Conservation (phyloP, 805 yeast genomes). For the Zygotorulaspora chibaensis region DNA sequence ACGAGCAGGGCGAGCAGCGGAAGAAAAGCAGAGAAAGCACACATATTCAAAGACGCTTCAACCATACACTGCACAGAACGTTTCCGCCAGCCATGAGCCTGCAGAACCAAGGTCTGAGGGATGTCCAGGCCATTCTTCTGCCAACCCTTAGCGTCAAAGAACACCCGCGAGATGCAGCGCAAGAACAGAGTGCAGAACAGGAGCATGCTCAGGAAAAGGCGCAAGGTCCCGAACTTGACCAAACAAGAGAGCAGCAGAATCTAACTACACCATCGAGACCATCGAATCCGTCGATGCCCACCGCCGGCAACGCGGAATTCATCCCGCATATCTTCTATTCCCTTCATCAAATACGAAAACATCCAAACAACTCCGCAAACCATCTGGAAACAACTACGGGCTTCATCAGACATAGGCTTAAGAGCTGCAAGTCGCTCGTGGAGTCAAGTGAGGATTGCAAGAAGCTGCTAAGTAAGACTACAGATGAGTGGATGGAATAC, state of each 20-base stretch:
- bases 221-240: background rate
- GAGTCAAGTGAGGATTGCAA: slow-evolving; percentile 30
- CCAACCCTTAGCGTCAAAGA: slow-evolving; percentile 8
- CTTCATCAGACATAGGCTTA: slow-evolving; percentile 31
- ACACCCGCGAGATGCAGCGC: background rate
- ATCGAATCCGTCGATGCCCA: slow-evolving; percentile 3
- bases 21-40: background rate
- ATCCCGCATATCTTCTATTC: slow-evolving; percentile 34
- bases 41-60: background rate
- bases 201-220: background rate
- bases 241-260: background rate
- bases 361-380: slow-evolving; percentile 31
- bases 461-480: slow-evolving; percentile 24
- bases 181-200: background rate
- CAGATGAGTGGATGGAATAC: slow-evolving; percentile 30
- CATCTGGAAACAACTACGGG: slow-evolving; percentile 32
- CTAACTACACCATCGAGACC: slow-evolving; percentile 4
- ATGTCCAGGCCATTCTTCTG: slow-evolving; percentile 11
- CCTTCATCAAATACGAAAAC: slow-evolving; percentile 31
- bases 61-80: no score
- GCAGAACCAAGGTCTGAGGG: slow-evolving; percentile 13
- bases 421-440: slow-evolving; percentile 27
- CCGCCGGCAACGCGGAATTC: slow-evolving; percentile 24
- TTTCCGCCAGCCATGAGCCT: slow-evolving; percentile 2
- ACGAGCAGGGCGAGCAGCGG: background rate